These are phyloP conservation scores for Arctium lappa DNA, from an alignment of 129 eudicot species.

Conservation along the genomic window DNA sequence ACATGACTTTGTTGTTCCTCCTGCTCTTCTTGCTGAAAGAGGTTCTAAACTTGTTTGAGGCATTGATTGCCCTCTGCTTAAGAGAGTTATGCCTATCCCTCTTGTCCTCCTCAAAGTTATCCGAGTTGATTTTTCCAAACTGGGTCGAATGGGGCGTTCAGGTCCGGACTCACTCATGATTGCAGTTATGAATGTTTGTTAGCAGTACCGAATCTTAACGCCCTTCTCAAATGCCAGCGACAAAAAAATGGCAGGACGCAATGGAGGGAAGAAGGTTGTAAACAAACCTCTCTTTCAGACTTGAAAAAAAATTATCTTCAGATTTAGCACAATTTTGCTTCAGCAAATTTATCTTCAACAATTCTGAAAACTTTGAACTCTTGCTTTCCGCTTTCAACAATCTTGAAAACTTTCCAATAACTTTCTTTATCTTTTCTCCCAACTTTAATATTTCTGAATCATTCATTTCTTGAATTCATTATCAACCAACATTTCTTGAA, in stretches of 20 bases:
- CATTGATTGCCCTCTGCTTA: conserved; percentile 75
- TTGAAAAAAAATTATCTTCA: too few relatives aligned
- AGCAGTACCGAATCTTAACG: conserved; percentile 45
- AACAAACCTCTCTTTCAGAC: too few relatives aligned
- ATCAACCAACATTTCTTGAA: too few relatives aligned
- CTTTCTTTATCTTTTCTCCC: too few relatives aligned
- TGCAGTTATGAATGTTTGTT: conserved; percentile 43
- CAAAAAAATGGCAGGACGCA: conserved; percentile 36
- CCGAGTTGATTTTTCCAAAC: conserved; percentile 66
- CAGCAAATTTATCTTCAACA: too few relatives aligned
- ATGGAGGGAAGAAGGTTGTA: conserved; percentile 27
- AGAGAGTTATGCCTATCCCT: conserved; percentile 82
- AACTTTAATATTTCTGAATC: too few relatives aligned
- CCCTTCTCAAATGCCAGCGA: conserved; percentile 48
- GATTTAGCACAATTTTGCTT: too few relatives aligned
- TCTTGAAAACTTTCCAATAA: too few relatives aligned
- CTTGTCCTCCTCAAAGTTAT: conserved; percentile 76
- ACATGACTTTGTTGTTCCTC: conserved; percentile 89
- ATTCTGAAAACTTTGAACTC: too few relatives aligned
- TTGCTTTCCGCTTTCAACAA: too few relatives aligned
- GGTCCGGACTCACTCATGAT: conserved; percentile 82
- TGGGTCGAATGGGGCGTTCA: conserved; percentile 67
- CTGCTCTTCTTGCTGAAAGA: conserved; percentile 78
- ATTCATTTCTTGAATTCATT: too few relatives aligned
- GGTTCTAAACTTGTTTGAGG: conserved; percentile 79